These are phyloP conservation scores for Perkinsus chesapeaki DNA, from an alignment of 169 alveolate genomes.

Conservation along the genomic window DNA sequence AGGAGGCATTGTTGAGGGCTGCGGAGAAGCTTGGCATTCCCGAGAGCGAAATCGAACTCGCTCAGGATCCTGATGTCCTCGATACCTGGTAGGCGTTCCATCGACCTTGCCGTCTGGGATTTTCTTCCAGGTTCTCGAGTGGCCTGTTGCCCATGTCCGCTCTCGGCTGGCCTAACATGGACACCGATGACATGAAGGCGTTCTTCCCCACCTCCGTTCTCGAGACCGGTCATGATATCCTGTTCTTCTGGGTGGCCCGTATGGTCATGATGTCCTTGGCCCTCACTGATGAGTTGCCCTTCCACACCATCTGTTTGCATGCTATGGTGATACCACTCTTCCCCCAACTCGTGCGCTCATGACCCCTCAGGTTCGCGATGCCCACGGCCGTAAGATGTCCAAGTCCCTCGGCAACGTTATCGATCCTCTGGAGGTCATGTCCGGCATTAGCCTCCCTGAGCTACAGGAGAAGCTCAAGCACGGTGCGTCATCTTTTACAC, in stretches of 20 bases:
- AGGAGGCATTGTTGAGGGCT: slow-evolving; percentile 80
- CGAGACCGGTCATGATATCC: slow-evolving; percentile 98
- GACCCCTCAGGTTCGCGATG: slow-evolving; percentile 63
- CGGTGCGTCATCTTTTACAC: slow-evolving; percentile 52
- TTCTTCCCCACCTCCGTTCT: slow-evolving; percentile 92
- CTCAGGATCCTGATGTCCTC: slow-evolving; percentile 97
- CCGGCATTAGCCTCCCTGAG: slow-evolving; percentile 83
- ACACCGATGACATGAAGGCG: slow-evolving; percentile 75
- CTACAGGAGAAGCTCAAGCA: slow-evolving; percentile 74
- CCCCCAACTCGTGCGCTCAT: not conserved
- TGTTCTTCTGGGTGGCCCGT: slow-evolving; percentile 99
- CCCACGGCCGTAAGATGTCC: slow-evolving; percentile 96
- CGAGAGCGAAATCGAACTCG: slow-evolving; percentile 57
- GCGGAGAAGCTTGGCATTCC: slow-evolving; percentile 54
- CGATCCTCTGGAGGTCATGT: slow-evolving; percentile 96
- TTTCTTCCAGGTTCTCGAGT: slow-evolving; percentile 71
- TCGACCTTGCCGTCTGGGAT: not conserved
- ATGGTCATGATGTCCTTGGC: slow-evolving; percentile 96
- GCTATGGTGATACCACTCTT: slow-evolving; percentile 74
- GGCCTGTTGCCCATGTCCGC: slow-evolving; percentile 94
- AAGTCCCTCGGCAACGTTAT: slow-evolving; percentile 97
- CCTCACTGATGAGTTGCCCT: slow-evolving; percentile 91
- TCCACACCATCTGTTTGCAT: slow-evolving; percentile 90
- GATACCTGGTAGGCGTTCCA: slow-evolving; percentile 89
- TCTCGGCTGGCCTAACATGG: slow-evolving; percentile 95